These are phyloP conservation scores for Lanmaoa pseudosensibilis DNA, from an alignment of 768 basidiomycete genomes.

Conservation along the genomic window DNA sequence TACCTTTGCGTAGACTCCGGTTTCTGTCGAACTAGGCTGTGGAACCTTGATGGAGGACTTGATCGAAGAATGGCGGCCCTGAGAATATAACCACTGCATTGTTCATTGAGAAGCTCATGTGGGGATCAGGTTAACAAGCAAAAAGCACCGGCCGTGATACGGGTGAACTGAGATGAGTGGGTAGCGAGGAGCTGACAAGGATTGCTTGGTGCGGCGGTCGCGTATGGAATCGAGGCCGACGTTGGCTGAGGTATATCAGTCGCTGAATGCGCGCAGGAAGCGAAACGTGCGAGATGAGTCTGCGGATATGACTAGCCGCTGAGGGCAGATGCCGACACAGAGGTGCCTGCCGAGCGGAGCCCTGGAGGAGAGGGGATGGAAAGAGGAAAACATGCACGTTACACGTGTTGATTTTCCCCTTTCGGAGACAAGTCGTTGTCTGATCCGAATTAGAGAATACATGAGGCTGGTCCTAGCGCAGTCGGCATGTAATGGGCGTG, in stretches of 20 bases:
- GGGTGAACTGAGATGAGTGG: background rate
- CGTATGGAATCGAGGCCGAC: conserved; percentile 3
- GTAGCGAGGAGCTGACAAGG: background rate
- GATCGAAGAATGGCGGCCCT: background rate
- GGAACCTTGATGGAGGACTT: background rate
- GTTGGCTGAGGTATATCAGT: background rate
- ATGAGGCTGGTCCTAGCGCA: conserved; percentile 17
- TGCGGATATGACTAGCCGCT: conserved; percentile 13
- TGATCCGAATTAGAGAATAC: conserved; percentile 24
- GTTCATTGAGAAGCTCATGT: background rate
- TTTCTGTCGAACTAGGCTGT: background rate
- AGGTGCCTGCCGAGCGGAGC: conserved; percentile 5
- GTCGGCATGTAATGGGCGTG: conserved; percentile 19
- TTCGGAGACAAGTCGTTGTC: conserved; percentile 6
- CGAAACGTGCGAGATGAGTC: conserved; percentile 5
- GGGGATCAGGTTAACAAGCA: background rate
- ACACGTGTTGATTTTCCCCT: conserved; percentile 27
- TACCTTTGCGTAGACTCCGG: background rate
- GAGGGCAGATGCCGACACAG: conserved; percentile 8
- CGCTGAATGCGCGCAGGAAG: background rate
- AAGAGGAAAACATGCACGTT: conserved; percentile 22
- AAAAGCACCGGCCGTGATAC: background rate
- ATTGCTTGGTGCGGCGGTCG: background rate
- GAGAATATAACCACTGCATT: background rate
- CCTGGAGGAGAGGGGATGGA: conserved; percentile 12